phyloP scores from a whole-genome alignment of 805 yeast genomes.

The Barnettozyma salicaria region DNA sequence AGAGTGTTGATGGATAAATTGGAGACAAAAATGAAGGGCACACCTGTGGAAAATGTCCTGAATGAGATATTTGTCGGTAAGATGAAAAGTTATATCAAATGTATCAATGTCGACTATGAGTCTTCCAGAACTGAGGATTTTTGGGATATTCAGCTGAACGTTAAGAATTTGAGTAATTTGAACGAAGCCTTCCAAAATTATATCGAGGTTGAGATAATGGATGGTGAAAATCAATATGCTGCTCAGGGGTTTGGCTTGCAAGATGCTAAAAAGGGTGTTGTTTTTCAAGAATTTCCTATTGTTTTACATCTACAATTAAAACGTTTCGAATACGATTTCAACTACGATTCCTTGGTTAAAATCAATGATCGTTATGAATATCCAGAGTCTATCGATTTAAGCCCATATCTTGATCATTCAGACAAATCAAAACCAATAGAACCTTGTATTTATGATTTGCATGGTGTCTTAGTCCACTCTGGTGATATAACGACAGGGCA shows the following conservation, averaged over 20 bases:
- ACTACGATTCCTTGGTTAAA: constrained; percentile 80
- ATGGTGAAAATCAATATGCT: constrained; percentile 93
- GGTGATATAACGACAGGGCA: constrained; percentile 97
- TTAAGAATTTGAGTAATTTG: constrained; percentile 69
- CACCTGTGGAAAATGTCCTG: constrained; percentile 67
- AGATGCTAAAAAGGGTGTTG: constrained; percentile 95
- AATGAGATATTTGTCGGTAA: constrained; percentile 89
- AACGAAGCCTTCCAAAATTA: constrained; percentile 78
- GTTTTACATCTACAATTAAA: constrained; percentile 90
- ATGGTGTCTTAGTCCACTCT: constrained; percentile 92
- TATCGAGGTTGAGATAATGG: constrained; percentile 79
- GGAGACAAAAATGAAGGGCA: constrained; percentile 87
- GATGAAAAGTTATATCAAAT: constrained; percentile 91
- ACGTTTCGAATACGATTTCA: constrained; percentile 90
- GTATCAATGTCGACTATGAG: constrained; percentile 90
- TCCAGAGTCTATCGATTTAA: constrained; percentile 74
- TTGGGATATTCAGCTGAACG: constrained; percentile 97
- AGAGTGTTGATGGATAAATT: constrained; percentile 92
- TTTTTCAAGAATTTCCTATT: constrained; percentile 84
- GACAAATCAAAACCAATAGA: constrained; percentile 34
- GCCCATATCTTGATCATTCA: constrained; percentile 65
- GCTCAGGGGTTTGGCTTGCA: constrained; percentile 88
- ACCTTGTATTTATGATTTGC: constrained; percentile 74
- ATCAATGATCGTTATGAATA: constrained; percentile 90
- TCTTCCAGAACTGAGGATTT: constrained; percentile 88